These are phyloP conservation scores for Cladosporium colombiae DNA, from an alignment of 2,329 filamentous ascomycete species.

Conservation along the genomic window DNA sequence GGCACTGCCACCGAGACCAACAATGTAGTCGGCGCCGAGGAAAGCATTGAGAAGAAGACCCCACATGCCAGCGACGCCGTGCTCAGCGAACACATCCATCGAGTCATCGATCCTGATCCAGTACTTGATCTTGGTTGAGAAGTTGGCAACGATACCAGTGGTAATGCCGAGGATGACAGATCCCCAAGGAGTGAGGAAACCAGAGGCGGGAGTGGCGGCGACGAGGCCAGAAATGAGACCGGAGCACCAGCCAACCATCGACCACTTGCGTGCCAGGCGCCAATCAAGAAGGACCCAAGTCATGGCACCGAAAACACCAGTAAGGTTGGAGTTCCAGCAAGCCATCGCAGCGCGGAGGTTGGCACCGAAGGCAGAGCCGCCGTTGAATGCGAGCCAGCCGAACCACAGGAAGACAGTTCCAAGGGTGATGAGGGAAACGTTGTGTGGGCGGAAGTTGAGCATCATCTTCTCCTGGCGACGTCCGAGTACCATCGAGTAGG, in stretches of 20 bases:
- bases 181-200: conserved; percentile 71
- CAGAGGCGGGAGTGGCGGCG: conserved; percentile 80
- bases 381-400: conserved; percentile 98
- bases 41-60: conserved; percentile 77
- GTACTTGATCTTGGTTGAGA: conserved; percentile 79
- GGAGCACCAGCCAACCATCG: conserved; percentile 88
- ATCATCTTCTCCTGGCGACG: conserved; percentile 99
- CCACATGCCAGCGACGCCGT: conserved; percentile 79
- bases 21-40: conserved; percentile 69
- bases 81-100: conserved; percentile 88
- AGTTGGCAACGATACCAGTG: conserved; percentile 73
- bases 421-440: conserved; percentile 94
- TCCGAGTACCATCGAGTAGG: conserved; percentile 94
- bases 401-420: conserved; percentile 97
- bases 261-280: conserved; percentile 93
- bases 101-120: conserved; percentile 81
- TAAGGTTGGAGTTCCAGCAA: conserved; percentile 96
- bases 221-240: conserved; percentile 85
- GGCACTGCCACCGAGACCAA: conserved; percentile 65
- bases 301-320: conserved; percentile 86
- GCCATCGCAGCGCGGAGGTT: conserved; percentile 85
- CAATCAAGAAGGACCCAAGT: conserved; percentile 96
- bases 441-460: conserved; percentile 99
- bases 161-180: conserved; percentile 61
- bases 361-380: conserved; percentile 81